Conservation (phyloP, 1,284 basidiomycete genomes). For the Microbotryomycetes sp. region DNA sequence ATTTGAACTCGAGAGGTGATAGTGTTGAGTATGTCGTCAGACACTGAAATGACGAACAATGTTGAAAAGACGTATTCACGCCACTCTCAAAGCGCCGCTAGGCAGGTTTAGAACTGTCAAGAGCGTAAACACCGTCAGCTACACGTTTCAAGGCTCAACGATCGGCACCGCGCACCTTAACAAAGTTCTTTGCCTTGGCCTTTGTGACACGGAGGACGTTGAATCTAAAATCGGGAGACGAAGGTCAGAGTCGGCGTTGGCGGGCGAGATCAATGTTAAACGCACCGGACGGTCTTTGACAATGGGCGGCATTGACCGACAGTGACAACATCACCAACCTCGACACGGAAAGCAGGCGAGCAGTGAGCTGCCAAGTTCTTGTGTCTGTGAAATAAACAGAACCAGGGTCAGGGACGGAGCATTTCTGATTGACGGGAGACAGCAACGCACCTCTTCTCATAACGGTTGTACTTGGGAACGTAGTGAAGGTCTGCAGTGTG, state of each 20-base stretch:
- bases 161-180: neutral
- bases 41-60: too few species aligned
- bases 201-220: constrained; percentile 12
- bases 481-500: constrained; percentile 57
- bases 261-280: neutral
- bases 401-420: constrained; percentile 13
- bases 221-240: neutral
- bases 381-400: constrained; percentile 66
- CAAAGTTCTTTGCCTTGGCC: constrained; percentile 1
- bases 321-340: constrained; percentile 80
- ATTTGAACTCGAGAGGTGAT: too few species aligned
- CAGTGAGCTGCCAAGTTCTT: constrained; percentile 97
- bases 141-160: neutral
- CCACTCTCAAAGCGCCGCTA: too few species aligned
- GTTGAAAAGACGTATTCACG: too few species aligned
- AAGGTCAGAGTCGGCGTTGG: neutral
- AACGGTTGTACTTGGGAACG: constrained; percentile 86
- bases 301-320: constrained; percentile 99
- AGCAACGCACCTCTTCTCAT: constrained; percentile 53
- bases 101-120: neutral
- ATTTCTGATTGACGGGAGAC: too few species aligned
- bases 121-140: too few species aligned
- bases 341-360: constrained; percentile 91
- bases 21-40: too few species aligned
- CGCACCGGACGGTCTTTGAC: constrained; percentile 91